These are phyloP conservation scores for Rhynchosporium secalis DNA, from an alignment of 2,329 filamentous ascomycete species.

Conservation along the genomic window DNA sequence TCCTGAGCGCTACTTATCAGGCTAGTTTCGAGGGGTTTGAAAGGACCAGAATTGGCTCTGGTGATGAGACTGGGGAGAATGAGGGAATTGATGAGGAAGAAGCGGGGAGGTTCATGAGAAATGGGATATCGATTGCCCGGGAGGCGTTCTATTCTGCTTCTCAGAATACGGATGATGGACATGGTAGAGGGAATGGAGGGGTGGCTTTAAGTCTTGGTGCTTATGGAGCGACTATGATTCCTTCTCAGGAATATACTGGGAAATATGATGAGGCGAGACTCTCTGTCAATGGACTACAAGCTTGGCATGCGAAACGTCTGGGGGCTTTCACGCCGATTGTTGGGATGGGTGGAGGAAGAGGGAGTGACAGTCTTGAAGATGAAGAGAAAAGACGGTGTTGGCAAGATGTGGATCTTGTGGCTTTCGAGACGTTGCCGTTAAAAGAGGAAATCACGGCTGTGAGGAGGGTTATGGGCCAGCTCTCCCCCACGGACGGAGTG, in stretches of 20 bases:
- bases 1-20: conserved; percentile 70
- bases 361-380: neutral
- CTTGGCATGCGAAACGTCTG: conserved; percentile 60
- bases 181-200: conserved; percentile 37
- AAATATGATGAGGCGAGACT: conserved; percentile 54
- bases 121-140: conserved; percentile 42
- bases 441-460: conserved; percentile 61
- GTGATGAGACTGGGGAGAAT: conserved; percentile 26
- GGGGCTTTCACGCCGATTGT: conserved; percentile 45
- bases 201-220: conserved; percentile 64
- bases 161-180: conserved; percentile 42
- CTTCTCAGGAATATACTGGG: conserved; percentile 65
- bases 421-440: conserved; percentile 67
- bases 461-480: conserved; percentile 43
- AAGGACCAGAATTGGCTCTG: conserved; percentile 5
- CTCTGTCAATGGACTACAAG: conserved; percentile 46
- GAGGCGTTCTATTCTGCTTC: conserved; percentile 34
- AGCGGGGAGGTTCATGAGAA: conserved; percentile 48
- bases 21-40: conserved; percentile 57
- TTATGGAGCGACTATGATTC: conserved; percentile 67
- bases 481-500: neutral
- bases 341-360: neutral
- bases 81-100: conserved; percentile 30
- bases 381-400: conserved; percentile 26
- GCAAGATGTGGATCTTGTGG: conserved; percentile 51